Evolutionary conservation across 2,329 filamentous ascomycete species (phyloP), one percentile per base, ranked within the genome.

Genomic region (Stagonosporopsis tanaceti): DNA sequence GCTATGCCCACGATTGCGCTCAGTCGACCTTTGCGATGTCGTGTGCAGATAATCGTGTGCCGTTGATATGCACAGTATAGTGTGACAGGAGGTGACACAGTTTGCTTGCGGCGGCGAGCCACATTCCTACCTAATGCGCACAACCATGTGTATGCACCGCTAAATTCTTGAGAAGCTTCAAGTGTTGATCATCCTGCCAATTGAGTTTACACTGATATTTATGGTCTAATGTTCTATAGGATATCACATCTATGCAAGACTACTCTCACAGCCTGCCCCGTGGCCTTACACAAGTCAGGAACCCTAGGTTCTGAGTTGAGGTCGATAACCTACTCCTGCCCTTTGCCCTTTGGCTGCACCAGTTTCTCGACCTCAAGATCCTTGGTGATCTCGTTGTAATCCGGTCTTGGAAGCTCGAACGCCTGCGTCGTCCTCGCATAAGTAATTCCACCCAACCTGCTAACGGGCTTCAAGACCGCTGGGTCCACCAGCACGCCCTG

Each of bases 391-490:
- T 81, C 78, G 7, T 77, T 73, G 65, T 77, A 83, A 17, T 80
- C 77, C 5, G 81, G 87, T 38, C 90, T 81, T 6, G 84, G 85
- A 24, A 97, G 76, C 80, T 97, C 93, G 25, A 92, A 78, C 0
- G 80, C 89, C 61, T 93, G 87, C 0, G 84, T 87, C 0, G 85
- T 80, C 40, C 93, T 84, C 0, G 84, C 89, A 73, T 97, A 98
- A 0, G 89, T 89, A 67, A 97, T 96, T 1, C 94, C 94, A 25
- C 94, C 94, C 24, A 97, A 70, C 35, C 94, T 85, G 62, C 86
- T 87, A 15, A 97, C 83, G 0, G 94, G 92, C 60, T 86, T 86
- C 53, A 97, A 78, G 8, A 96, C 82, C 78, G 79, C 84, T 11
- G 91, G 86, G 75, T 96, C 90, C 55, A 98, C 81, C 39, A 91